These are phyloP conservation scores for Vitis hybrid DNA, from an alignment of 177 flowering plant genomes.

Conservation along the genomic window DNA sequence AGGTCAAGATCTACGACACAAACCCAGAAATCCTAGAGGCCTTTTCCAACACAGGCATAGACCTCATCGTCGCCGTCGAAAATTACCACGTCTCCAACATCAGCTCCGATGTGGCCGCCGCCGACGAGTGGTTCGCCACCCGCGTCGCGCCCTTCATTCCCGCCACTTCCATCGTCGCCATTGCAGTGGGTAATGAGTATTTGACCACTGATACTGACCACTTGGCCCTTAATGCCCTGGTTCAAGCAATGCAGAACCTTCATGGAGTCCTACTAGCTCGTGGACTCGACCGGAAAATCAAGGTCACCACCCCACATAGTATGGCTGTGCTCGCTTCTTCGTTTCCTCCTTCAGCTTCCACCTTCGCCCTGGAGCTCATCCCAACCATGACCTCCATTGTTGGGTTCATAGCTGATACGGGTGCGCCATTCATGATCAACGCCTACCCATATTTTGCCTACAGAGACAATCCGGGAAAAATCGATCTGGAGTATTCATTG, in stretches of 20 bases:
- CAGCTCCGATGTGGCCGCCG: conserved; percentile 27
- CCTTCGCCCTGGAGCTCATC: conserved; percentile 33
- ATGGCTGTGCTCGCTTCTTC: conserved; percentile 62
- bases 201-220: conserved; percentile 24
- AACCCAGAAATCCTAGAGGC: conserved; percentile 66
- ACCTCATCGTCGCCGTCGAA: conserved; percentile 60
- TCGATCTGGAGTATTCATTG: conserved; percentile 47
- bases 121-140: conserved; percentile 53
- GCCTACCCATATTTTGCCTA: conserved; percentile 79
- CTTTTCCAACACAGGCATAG: conserved; percentile 70
- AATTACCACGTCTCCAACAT: conserved; percentile 44
- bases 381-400: conserved; percentile 39
- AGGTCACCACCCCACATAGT: conserved; percentile 65
- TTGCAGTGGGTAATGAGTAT: conserved; percentile 68
- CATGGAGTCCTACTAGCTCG: conserved; percentile 34
- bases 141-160: conserved; percentile 60
- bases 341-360: conserved; percentile 58
- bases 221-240: conserved; percentile 23
- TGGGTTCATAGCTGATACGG: conserved; percentile 42
- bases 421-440: conserved; percentile 65
- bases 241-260: conserved; percentile 63
- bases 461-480: conserved; percentile 39
- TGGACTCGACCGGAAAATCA: conserved; percentile 58
- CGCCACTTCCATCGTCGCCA: conserved; percentile 48
- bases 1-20: conserved; percentile 75